phyloP scores from a whole-genome alignment of 2,329 filamentous ascomycete species.

The Erysiphe neolycopersici region DNA sequence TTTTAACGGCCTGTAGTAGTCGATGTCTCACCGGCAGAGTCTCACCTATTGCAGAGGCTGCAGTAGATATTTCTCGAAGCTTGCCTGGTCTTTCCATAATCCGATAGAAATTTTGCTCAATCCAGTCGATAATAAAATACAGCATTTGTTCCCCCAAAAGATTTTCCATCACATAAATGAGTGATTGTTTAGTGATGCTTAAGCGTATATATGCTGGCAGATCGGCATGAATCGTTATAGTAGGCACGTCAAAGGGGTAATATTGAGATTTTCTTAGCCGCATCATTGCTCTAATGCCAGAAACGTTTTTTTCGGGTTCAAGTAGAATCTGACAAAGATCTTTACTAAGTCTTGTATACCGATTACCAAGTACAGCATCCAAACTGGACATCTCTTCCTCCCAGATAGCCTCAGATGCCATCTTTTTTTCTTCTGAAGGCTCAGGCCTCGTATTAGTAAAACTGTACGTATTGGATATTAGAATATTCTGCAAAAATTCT shows the following conservation, averaged over 20 bases:
- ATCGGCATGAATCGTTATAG: constrained; percentile 41
- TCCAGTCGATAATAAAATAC: constrained; percentile 73
- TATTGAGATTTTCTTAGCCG: constrained; percentile 45
- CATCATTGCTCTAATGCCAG: constrained; percentile 24
- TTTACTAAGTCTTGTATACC: constrained; percentile 32
- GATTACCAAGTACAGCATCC: constrained; percentile 61
- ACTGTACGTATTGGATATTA: constrained; percentile 25
- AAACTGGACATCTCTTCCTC: constrained; percentile 62
- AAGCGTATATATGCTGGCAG: constrained; percentile 84
- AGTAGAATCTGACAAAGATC: constrained; percentile 46
- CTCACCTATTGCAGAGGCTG: constrained; percentile 38
- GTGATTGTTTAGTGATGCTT: constrained; percentile 53
- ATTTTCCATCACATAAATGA: constrained; percentile 42
- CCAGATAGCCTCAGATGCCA: constrained; percentile 42
- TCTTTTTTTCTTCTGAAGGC: constrained; percentile 14
- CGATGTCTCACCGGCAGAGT: constrained; percentile 7
- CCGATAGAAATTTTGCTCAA: constrained; percentile 58
- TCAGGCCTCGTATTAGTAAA: constrained; percentile 13
- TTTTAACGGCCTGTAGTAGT: constrained; percentile 16
- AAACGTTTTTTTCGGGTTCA: constrained; percentile 24
- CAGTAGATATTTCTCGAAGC: constrained; percentile 60
- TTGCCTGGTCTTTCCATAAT: constrained; percentile 68
- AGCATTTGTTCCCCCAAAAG: constrained; percentile 72
- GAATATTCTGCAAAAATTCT: constrained; percentile 46
- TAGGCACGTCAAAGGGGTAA: constrained; percentile 43